phyloP scores from a whole-genome alignment of 129 eudicot genomes.

The Lonicera japonica region DNA sequence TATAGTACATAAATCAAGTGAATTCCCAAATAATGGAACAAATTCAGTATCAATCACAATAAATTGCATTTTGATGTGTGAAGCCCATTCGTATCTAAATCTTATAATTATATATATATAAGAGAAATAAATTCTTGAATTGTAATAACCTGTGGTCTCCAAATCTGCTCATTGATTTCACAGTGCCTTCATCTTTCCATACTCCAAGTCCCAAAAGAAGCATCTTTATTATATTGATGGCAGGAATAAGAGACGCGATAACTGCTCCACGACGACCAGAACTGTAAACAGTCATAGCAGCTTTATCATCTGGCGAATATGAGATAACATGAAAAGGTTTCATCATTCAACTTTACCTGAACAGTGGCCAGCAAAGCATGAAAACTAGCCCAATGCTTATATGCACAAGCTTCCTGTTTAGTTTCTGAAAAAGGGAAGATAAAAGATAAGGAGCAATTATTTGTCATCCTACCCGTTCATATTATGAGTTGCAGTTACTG shows the following conservation, averaged over 20 bases:
- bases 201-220: slow-evolving; percentile 82
- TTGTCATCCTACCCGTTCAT: too few relatives aligned
- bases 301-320: slow-evolving; percentile 3
- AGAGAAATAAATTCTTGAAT: too few relatives aligned
- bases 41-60: too few relatives aligned
- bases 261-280: slow-evolving; percentile 67
- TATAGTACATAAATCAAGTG: too few relatives aligned
- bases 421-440: slow-evolving; percentile 36
- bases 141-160: slow-evolving; percentile 61
- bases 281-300: slow-evolving; percentile 58
- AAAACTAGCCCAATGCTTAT: slow-evolving; percentile 65
- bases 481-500: too few relatives aligned
- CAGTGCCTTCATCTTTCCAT: slow-evolving; percentile 72
- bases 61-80: too few relatives aligned
- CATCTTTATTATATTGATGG: slow-evolving; percentile 58
- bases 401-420: slow-evolving; percentile 94
- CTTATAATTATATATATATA: too few relatives aligned
- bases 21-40: too few relatives aligned
- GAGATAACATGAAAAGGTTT: background rate
- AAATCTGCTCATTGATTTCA: slow-evolving; percentile 83
- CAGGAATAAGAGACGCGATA: slow-evolving; percentile 70
- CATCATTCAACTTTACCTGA: slow-evolving; percentile 45
- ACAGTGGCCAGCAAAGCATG: slow-evolving; percentile 98
- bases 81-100: too few relatives aligned
- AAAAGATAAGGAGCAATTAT: too few relatives aligned